phyloP scores from a whole-genome alignment of 768 basidiomycete species.

The Infundibulicybe gibba region DNA sequence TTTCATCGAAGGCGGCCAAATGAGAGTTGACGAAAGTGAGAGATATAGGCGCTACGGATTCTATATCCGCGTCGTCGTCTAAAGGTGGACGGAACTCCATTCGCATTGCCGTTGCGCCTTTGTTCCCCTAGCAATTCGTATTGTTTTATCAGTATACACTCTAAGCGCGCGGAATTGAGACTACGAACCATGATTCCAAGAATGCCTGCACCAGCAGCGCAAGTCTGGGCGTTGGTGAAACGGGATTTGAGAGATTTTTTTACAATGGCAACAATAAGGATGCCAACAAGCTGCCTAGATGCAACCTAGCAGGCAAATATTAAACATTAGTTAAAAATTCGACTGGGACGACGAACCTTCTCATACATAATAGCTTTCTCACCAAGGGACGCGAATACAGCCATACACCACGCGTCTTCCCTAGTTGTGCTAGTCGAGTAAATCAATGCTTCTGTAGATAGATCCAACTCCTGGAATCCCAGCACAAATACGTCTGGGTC shows the following conservation, averaged over 20 bases:
- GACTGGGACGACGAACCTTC: slow-evolving; percentile 42
- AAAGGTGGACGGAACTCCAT: slow-evolving; percentile 48
- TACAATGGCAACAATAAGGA: slow-evolving; percentile 68
- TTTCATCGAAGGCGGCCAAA: slow-evolving; percentile 81
- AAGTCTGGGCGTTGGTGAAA: slow-evolving; percentile 50
- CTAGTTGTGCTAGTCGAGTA: slow-evolving; percentile 59
- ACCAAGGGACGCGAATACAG: slow-evolving; percentile 68
- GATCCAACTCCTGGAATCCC: slow-evolving; percentile 79
- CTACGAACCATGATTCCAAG: slow-evolving; percentile 70
- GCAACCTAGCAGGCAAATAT: slow-evolving; percentile 40
- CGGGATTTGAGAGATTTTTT: slow-evolving; percentile 46
- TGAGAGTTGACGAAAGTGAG: slow-evolving; percentile 82
- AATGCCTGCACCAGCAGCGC: slow-evolving; percentile 66
- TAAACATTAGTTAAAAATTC: neutral
- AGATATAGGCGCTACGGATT: slow-evolving; percentile 34
- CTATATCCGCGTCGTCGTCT: slow-evolving; percentile 4
- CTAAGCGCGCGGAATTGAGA: slow-evolving; percentile 1
- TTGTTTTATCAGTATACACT: neutral
- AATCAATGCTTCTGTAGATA: slow-evolving; percentile 73
- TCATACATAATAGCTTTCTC: slow-evolving; percentile 60
- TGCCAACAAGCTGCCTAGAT: slow-evolving; percentile 81
- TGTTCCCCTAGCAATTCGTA: slow-evolving; percentile 61
- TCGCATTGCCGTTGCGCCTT: slow-evolving; percentile 71
- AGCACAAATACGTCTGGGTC: slow-evolving; percentile 72
- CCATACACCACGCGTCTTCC: slow-evolving; percentile 71